Conservation (phyloP, 345 rosid genomes). For the Acer saccharum region DNA sequence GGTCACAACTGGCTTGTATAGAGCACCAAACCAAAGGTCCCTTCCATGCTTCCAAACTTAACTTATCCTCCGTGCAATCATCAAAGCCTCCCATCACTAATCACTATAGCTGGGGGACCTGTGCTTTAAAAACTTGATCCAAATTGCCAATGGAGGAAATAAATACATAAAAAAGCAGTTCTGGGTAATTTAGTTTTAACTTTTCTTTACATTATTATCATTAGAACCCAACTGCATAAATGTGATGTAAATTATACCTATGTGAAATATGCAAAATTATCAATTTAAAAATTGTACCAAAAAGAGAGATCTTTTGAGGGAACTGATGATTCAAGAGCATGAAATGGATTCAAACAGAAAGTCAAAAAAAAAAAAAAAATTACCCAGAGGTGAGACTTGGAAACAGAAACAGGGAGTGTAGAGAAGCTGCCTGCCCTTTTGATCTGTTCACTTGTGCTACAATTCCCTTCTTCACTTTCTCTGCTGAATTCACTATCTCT, state of each 20-base stretch:
- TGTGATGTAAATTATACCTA: not conserved
- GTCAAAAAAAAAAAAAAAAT: constrained; percentile 16
- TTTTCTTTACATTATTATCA: no score
- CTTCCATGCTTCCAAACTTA: not conserved
- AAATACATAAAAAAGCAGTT: no score
- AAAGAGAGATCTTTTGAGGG: not conserved
- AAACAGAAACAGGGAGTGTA: constrained; percentile 27
- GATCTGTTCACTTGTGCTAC: constrained; percentile 33
- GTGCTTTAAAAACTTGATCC: not conserved
- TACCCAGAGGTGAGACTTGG: constrained; percentile 76
- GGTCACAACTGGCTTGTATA: not conserved
- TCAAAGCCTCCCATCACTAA: not conserved
- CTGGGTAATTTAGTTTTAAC: no score
- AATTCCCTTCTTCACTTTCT: constrained; percentile 29
- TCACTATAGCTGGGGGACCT: not conserved
- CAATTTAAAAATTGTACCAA: not conserved
- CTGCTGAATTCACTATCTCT: constrained; percentile 31
- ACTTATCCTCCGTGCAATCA: not conserved
- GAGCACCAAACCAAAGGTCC: not conserved
- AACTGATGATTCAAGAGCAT: not conserved
- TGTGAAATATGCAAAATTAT: not conserved
- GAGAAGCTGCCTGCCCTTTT: constrained; percentile 50
- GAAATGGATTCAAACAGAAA: not conserved
- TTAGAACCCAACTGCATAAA: not conserved
- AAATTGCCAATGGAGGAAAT: no score